A percentile compares a stretch with the other conserved stretches of the same genome.
These are phyloP conservation scores for Mediolabrus comicus DNA, from an alignment of 108 stramenopile genomes.

Conservation along the genomic window DNA sequence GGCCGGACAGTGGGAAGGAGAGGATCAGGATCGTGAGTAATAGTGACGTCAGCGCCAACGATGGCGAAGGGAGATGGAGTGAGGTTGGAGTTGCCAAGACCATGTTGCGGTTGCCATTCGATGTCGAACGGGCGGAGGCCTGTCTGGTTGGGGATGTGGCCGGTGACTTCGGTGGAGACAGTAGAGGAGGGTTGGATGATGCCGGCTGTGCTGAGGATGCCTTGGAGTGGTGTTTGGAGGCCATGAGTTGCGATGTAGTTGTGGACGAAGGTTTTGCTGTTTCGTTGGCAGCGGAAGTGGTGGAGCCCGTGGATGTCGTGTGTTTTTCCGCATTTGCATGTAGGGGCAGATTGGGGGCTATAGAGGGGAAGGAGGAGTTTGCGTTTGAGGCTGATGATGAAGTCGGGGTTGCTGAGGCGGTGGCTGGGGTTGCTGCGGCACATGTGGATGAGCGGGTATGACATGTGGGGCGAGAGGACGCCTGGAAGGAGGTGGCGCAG, in stretches of 20 bases:
- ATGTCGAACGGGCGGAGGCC: neutral
- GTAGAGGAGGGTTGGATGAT: neutral
- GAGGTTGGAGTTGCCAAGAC: neutral
- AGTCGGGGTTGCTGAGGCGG: neutral
- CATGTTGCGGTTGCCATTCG: neutral
- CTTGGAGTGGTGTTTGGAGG: neutral
- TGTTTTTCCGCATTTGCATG: no score
- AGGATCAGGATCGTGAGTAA: neutral
- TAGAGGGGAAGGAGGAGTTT: neutral
- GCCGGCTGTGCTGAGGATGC: neutral
- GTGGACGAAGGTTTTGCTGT: no score
- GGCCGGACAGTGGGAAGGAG: neutral
- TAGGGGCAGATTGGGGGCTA: no score
- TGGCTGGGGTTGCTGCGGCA: neutral
- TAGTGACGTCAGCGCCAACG: neutral
- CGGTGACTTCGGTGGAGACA: neutral
- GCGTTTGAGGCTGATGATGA: neutral
- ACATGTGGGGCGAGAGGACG: neutral
- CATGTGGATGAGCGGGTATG: constrained; percentile 1
- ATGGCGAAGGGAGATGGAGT: neutral
- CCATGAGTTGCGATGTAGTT: neutral
- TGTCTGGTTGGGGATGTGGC: neutral
- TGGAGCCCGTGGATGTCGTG: no score
- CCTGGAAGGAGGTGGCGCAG: neutral
- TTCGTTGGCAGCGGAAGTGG: no score